phyloP scores from a whole-genome alignment of 306 rosid species.

The Begonia fuchsioides region DNA sequence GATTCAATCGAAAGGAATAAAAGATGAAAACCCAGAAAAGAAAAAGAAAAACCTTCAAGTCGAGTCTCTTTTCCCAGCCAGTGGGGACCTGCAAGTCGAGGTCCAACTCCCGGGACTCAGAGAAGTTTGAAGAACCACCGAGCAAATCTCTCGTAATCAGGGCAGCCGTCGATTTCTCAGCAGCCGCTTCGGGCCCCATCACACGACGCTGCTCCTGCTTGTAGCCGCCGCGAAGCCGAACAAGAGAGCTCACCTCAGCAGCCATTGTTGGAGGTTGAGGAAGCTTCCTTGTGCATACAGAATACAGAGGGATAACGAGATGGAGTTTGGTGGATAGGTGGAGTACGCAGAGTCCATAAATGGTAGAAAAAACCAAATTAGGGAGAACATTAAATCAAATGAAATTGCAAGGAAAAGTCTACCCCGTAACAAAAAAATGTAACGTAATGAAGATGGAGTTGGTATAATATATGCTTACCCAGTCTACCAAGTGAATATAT shows the following conservation, averaged over 20 bases:
- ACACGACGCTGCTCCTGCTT: constrained; percentile 58
- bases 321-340: not conserved
- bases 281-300: not conserved
- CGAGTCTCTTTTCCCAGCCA: constrained; percentile 88
- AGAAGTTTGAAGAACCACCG: constrained; percentile 29
- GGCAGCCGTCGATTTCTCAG: constrained; percentile 63
- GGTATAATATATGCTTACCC: no score
- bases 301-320: constrained; percentile 15
- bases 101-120: constrained; percentile 83
- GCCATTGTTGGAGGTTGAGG: constrained; percentile 33
- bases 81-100: constrained; percentile 85
- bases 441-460: no score
- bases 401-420: no score
- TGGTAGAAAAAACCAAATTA: no score
- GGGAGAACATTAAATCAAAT: no score
- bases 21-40: constrained; percentile 1
- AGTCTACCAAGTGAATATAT: no score
- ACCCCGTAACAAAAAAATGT: no score
- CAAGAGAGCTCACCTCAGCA: constrained; percentile 69
- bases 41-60: constrained; percentile 56
- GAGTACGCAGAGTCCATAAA: not conserved
- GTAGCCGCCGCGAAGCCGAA: constrained; percentile 44
- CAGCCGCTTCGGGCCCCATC: constrained; percentile 34
- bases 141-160: constrained; percentile 75
- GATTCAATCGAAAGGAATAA: no score